Evolutionary conservation across 179 eudicot species (phyloP).

Genomic region (Nepenthes alata): DNA sequence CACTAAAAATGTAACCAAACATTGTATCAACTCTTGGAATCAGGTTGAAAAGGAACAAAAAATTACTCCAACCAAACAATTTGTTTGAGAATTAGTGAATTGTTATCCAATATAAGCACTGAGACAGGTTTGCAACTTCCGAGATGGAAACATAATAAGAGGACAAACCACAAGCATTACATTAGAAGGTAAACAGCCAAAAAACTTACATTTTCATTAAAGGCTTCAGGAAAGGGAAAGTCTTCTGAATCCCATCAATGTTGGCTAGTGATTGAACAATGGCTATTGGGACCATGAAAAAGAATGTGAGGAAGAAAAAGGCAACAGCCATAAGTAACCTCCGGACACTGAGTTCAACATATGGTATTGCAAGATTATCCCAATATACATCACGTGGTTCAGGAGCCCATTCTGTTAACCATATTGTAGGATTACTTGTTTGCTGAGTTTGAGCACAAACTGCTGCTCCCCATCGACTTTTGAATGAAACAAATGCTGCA

Average conservation of each 20-base stretch:
- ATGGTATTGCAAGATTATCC: conserved; percentile 82
- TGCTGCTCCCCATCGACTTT: conserved; percentile 89
- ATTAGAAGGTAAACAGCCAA: neutral
- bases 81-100: too few species aligned
- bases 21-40: too few species aligned
- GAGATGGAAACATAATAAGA: neutral
- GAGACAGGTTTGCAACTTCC: too few species aligned
- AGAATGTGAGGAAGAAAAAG: conserved; percentile 68
- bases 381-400: conserved; percentile 88
- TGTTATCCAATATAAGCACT: too few species aligned
- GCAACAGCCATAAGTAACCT: conserved; percentile 64
- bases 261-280: conserved; percentile 84
- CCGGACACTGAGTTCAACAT: conserved; percentile 50
- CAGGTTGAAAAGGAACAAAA: too few species aligned
- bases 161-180: neutral
- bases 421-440: conserved; percentile 63
- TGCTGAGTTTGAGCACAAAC: conserved; percentile 98
- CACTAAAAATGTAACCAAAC: too few species aligned
- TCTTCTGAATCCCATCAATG: conserved; percentile 70
- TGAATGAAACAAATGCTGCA: conserved; percentile 95
- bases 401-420: conserved; percentile 94
- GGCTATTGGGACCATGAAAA: conserved; percentile 83
- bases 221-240: conserved; percentile 59
- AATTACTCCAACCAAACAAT: too few species aligned
- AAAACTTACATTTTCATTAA: conserved; percentile 45